Conservation (phyloP, 2,329 filamentous ascomycete genomes). For the Leptographium radiaticola region DNA sequence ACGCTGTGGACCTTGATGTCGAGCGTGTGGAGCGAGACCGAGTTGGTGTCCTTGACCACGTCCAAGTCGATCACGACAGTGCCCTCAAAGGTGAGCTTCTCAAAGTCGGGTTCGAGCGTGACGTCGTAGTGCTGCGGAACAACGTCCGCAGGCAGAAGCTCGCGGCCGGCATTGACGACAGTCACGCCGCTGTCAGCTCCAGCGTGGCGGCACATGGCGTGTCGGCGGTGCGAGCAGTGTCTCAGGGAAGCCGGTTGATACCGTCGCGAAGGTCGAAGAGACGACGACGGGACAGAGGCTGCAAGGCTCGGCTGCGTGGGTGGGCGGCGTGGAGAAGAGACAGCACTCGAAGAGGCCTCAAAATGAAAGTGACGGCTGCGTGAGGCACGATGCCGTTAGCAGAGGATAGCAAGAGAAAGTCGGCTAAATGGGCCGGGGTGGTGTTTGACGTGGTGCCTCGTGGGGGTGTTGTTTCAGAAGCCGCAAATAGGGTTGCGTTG, state of each 20-base stretch:
- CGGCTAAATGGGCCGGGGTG: background rate
- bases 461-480: background rate
- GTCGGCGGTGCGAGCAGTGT: constrained; percentile 62
- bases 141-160: constrained; percentile 84
- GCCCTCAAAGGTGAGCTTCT: constrained; percentile 77
- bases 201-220: constrained; percentile 52
- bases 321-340: background rate
- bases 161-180: constrained; percentile 39
- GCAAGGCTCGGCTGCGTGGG: constrained; percentile 2
- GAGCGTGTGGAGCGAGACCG: constrained; percentile 75
- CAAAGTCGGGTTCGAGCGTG: constrained; percentile 81
- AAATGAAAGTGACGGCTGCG: background rate
- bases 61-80: constrained; percentile 77
- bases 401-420: background rate
- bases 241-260: constrained; percentile 18
- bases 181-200: constrained; percentile 21
- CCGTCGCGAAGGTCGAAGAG: background rate
- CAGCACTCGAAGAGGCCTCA: background rate
- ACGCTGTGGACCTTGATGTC: constrained; percentile 73
- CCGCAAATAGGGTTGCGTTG: background rate
- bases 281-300: background rate
- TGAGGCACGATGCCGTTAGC: background rate
- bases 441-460: too few relatives aligned
- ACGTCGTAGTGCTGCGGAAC: constrained; percentile 86
- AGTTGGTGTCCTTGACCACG: constrained; percentile 70